Base-by-base conservation (phyloP, 2,329 filamentous ascomycete genomes). In the Penicillium polonicum region DNA sequence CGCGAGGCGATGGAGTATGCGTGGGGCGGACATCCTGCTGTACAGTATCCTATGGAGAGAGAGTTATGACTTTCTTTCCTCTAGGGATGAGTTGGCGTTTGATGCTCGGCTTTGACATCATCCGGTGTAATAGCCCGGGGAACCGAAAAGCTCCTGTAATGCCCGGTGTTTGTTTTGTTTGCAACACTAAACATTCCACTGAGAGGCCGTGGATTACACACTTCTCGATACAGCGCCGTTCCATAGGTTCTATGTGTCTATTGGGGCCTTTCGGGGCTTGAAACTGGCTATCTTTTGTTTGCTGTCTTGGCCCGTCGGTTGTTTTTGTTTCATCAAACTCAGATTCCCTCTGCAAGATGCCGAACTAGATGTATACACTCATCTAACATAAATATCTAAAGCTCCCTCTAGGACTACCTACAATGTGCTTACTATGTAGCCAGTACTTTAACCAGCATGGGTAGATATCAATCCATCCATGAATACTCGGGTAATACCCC, bases 21-120 rank as follows among this genome's bases (percentile, higher is more conserved):
- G 76, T 49, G 77, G 70, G 29, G 77, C 73, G 52, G 78, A 74
- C 82, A 85, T 84, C 39, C 23, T 69, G 52, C 4, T 39, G 17
- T 43, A 31, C 17, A 38, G 39, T 54, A 36, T n/a, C 39, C 46
- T 35, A 46, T 38, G 48, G 19, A 6, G 25, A 27, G 35, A 43
- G 15, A 36, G 29, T 60, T 55, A 31, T 23, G 38, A 35, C 29
- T 31, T 49, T 36, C 12, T 50, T 46, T n/a, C 25, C 56, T 44
- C n/a, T 41, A 52, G 53, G 46, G 42, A 38, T 46, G 29, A 55
- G 49, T 58, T 60, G 56, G 59, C 58, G 53, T 54, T 46, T 36
- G 62, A 65, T 67, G 59, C 64, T 56, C 67, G 59, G 67, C 63
- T 63, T 74, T 74, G 72, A 75, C 72, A 74, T 74, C 72, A 74